Conservation (phyloP, 2,329 filamentous ascomycete genomes). For the Scorias spongiosa region DNA sequence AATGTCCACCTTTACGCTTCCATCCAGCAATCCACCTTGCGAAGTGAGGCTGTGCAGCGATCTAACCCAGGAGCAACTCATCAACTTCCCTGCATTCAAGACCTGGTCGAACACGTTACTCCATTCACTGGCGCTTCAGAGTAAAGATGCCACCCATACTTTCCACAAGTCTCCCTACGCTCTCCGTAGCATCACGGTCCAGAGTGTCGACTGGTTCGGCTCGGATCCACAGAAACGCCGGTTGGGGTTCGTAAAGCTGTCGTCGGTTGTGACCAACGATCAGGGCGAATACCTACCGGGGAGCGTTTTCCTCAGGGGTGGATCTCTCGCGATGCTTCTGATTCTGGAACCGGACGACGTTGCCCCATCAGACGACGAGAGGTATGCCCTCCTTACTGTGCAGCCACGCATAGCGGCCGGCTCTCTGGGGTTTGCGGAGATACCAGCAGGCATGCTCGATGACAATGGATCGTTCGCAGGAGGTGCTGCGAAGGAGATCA, state of each 20-base stretch:
- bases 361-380: slow-evolving; percentile 14
- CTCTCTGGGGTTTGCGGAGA: slow-evolving; percentile 38
- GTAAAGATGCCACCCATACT: slow-evolving; percentile 26
- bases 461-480: slow-evolving; percentile 38
- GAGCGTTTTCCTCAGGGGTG: slow-evolving; percentile 42
- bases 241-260: slow-evolving; percentile 43
- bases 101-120: slow-evolving; percentile 38
- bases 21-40: slow-evolving; percentile 19
- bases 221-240: slow-evolving; percentile 16
- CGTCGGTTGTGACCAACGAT: slow-evolving; percentile 38
- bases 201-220: slow-evolving; percentile 39
- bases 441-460: slow-evolving; percentile 48
- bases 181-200: slow-evolving; percentile 37
- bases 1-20: slow-evolving; percentile 30
- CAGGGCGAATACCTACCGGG: slow-evolving; percentile 38
- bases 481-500: slow-evolving; percentile 40
- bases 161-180: slow-evolving; percentile 38
- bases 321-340: slow-evolving; percentile 42
- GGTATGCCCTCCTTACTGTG: slow-evolving; percentile 36
- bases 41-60: slow-evolving; percentile 28
- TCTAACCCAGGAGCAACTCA: slow-evolving; percentile 29
- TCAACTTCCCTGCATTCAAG: slow-evolving; percentile 38
- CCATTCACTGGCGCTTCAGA: slow-evolving; percentile 33
- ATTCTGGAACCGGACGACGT: slow-evolving; percentile 40
- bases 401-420: slow-evolving; percentile 43